Conservation (phyloP, 495 filamentous ascomycete genomes). For the Penicillium pulvis region DNA sequence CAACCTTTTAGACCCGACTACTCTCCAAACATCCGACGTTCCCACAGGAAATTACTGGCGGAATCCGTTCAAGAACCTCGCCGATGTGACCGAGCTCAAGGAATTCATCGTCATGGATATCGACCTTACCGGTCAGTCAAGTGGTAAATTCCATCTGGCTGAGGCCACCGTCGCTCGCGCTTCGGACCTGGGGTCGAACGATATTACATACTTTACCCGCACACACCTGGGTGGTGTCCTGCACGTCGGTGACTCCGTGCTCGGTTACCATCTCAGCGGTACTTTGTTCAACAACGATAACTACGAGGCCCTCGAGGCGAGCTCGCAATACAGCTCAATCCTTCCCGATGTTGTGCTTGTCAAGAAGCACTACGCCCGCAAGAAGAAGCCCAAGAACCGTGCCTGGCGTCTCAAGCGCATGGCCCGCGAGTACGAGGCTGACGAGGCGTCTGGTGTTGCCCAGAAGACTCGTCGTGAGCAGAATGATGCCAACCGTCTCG, state of each 20-base stretch:
- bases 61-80: slow-evolving; percentile 76
- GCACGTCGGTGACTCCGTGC: slow-evolving; percentile 85
- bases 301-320: slow-evolving; percentile 76
- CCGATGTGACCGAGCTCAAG: slow-evolving; percentile 80
- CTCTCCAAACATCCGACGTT: slow-evolving; percentile 86
- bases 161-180: slow-evolving; percentile 87
- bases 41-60: slow-evolving; percentile 84
- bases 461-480: slow-evolving; percentile 59
- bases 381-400: slow-evolving; percentile 81
- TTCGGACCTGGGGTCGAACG: slow-evolving; percentile 85
- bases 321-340: slow-evolving; percentile 65
- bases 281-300: slow-evolving; percentile 88
- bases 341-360: slow-evolving; percentile 94
- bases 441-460: slow-evolving; percentile 41
- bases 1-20: slow-evolving; percentile 87
- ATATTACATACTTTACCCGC: slow-evolving; percentile 79
- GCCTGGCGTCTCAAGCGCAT: slow-evolving; percentile 95
- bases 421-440: slow-evolving; percentile 80
- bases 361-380: slow-evolving; percentile 91
- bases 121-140: slow-evolving; percentile 70
- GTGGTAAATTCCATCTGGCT: slow-evolving; percentile 80
- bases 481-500: slow-evolving; percentile 75
- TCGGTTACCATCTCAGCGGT: slow-evolving; percentile 87
- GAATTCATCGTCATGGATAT: slow-evolving; percentile 97
- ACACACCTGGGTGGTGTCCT: slow-evolving; percentile 89